phyloP scores from a whole-genome alignment of 163 green algal genomes.

The Chlorella variabilis region DNA sequence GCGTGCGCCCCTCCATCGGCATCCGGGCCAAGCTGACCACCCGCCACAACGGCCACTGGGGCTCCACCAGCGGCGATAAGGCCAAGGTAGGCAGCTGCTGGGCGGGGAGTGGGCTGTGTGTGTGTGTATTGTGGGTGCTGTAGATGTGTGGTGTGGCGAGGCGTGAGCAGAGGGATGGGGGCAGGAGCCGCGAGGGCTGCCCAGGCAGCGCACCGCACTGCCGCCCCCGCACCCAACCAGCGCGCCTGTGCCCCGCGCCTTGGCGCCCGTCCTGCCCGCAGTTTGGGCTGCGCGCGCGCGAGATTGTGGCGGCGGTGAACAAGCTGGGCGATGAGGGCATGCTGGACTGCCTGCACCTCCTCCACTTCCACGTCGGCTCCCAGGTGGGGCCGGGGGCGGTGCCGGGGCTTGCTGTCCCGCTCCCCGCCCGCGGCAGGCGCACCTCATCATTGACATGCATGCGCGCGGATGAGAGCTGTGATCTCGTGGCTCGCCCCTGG shows the following conservation, averaged over 20 bases:
- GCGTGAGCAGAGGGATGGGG: background rate
- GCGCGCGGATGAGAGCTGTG: too few relatives aligned
- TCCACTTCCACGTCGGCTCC: slow-evolving; percentile 80
- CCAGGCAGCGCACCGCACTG: too few relatives aligned
- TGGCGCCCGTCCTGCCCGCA: too few relatives aligned
- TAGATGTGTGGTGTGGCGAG: background rate
- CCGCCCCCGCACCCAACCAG: too few relatives aligned
- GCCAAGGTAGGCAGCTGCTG: slow-evolving; percentile 19
- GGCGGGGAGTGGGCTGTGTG: too few relatives aligned
- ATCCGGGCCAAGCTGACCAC: slow-evolving; percentile 71
- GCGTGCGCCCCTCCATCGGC: slow-evolving; percentile 59
- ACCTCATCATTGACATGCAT: too few relatives aligned
- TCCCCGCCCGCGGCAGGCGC: too few relatives aligned
- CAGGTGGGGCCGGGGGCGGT: too few relatives aligned
- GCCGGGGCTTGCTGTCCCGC: too few relatives aligned
- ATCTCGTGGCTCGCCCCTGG: too few relatives aligned
- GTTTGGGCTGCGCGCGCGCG: slow-evolving; percentile 70
- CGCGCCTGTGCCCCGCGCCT: too few relatives aligned
- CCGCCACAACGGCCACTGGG: slow-evolving; percentile 73
- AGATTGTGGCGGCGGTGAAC: slow-evolving; percentile 69
- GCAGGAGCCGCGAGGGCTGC: too few relatives aligned
- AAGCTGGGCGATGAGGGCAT: slow-evolving; percentile 53
- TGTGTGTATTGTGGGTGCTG: background rate
- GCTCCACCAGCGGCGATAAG: slow-evolving; percentile 61
- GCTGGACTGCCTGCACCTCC: slow-evolving; percentile 71